A percentile compares a stretch with the other conserved stretches of the same genome.
Evolutionary conservation across 2,329 filamentous ascomycete species (phyloP).

Genomic region (Penicillium expansum): DNA sequence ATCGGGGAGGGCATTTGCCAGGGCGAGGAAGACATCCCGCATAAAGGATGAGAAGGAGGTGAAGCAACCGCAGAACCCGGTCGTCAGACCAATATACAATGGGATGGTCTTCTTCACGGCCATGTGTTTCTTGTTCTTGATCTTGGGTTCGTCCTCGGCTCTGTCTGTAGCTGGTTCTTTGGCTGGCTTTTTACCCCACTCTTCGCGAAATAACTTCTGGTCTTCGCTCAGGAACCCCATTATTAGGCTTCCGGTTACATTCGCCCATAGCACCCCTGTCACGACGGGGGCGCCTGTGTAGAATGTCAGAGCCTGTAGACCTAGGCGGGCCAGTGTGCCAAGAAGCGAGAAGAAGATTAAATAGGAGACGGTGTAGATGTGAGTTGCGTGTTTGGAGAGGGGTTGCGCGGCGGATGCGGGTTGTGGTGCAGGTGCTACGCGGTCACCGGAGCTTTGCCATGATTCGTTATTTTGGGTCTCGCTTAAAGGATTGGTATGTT

Average conservation of each 20-base stretch:
- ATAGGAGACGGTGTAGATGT: conserved; percentile 73
- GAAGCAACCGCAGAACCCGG: conserved; percentile 84
- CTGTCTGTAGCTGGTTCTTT: conserved; percentile 25
- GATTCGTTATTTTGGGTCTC: background rate
- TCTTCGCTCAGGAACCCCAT: conserved; percentile 88
- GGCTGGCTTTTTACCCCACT: conserved; percentile 53
- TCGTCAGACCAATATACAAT: conserved; percentile 80
- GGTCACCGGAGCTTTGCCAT: conserved; percentile 14
- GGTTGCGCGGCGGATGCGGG: conserved; percentile 10
- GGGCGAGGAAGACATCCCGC: conserved; percentile 72
- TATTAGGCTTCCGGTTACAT: conserved; percentile 74
- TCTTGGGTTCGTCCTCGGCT: background rate
- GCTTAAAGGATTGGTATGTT: background rate
- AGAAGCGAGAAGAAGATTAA: conserved; percentile 81
- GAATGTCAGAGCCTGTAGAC: conserved; percentile 72
- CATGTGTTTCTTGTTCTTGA: conserved; percentile 53
- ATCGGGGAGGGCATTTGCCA: conserved; percentile 69
- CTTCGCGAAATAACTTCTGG: conserved; percentile 67
- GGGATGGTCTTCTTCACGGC: conserved; percentile 80
- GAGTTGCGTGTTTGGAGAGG: conserved; percentile 54
- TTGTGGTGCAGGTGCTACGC: conserved; percentile 12
- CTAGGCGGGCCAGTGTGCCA: conserved; percentile 79
- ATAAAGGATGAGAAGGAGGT: conserved; percentile 88
- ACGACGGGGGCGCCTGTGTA: conserved; percentile 75
- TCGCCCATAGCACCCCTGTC: conserved; percentile 80